Evolutionary conservation across 2,329 filamentous ascomycete species (phyloP).

Genomic region (Westerdykella ornata): DNA sequence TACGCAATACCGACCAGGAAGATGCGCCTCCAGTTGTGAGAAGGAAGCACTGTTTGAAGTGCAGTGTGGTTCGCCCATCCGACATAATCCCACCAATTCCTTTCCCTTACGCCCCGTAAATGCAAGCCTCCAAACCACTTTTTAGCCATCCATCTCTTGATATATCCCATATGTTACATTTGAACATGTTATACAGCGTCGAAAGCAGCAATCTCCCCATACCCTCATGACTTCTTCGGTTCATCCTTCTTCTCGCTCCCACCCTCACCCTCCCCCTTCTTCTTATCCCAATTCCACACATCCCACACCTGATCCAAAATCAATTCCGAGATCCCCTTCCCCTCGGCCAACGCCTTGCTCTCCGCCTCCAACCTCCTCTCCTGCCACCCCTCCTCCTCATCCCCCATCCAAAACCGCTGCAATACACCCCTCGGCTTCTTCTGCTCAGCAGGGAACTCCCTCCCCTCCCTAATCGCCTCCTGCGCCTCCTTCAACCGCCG

Average conservation of each 20-base stretch:
- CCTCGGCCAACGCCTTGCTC: slow-evolving; percentile 35
- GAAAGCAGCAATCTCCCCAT: background rate
- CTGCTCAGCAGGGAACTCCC: slow-evolving; percentile 2
- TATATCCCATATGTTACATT: too few relatives aligned
- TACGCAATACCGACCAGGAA: too few relatives aligned
- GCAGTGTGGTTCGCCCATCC: too few relatives aligned
- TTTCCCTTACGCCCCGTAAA: too few relatives aligned
- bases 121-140: too few relatives aligned
- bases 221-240: background rate
- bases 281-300: slow-evolving; percentile 43
- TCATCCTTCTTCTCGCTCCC: slow-evolving; percentile 20
- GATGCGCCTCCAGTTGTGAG: too few relatives aligned
- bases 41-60: too few relatives aligned
- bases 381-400: slow-evolving; percentile 42
- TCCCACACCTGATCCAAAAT: slow-evolving; percentile 45
- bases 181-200: too few relatives aligned
- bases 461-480: slow-evolving; percentile 25
- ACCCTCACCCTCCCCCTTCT: slow-evolving; percentile 17
- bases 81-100: too few relatives aligned
- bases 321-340: slow-evolving; percentile 37
- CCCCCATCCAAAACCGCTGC: slow-evolving; percentile 36
- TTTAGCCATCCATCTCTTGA: too few relatives aligned
- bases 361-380: slow-evolving; percentile 41
- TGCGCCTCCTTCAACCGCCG: slow-evolving; percentile 30
- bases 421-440: slow-evolving; percentile 22